Evolutionary conservation across 108 stramenopile genomes (phyloP).

Genomic region (Conticribra weissflogii): DNA sequence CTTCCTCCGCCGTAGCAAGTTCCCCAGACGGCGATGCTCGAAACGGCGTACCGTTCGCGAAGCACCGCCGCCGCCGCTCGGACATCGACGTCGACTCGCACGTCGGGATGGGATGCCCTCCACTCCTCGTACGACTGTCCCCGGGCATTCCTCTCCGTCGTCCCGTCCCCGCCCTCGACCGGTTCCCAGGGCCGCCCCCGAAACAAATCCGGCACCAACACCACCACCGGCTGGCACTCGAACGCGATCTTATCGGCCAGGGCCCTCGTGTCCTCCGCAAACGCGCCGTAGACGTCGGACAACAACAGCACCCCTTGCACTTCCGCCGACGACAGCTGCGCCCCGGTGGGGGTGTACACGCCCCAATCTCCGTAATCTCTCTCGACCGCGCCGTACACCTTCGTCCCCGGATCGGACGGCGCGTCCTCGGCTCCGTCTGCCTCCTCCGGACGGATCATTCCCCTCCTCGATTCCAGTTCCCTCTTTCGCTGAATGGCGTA

Average conservation of each 20-base stretch:
- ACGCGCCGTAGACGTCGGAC: conserved; percentile 81
- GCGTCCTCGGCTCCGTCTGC: conserved; percentile 61
- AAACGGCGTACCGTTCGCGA: conserved; percentile 78
- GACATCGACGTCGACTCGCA: conserved; percentile 81
- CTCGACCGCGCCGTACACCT: conserved; percentile 57
- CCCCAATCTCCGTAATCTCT: conserved; percentile 88
- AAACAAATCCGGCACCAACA: conserved; percentile 86
- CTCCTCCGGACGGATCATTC: conserved; percentile 59
- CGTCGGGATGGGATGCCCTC: conserved; percentile 70
- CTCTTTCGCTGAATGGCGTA: conserved; percentile 59
- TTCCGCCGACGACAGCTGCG: conserved; percentile 78
- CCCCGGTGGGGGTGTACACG: conserved; percentile 73
- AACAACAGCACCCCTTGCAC: conserved; percentile 83
- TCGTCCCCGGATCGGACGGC: conserved; percentile 65
- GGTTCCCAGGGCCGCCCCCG: conserved; percentile 74
- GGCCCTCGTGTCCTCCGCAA: conserved; percentile 68
- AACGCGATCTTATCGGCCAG: conserved; percentile 91
- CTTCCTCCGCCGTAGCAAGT: conserved; percentile 86
- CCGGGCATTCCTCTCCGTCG: conserved; percentile 37
- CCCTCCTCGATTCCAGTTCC: conserved; percentile 70
- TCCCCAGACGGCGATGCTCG: conserved; percentile 79
- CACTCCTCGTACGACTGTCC: conserved; percentile 81
- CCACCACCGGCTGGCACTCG: conserved; percentile 89
- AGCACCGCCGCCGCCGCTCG: conserved; percentile 81
- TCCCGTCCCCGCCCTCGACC: conserved; percentile 27